These are phyloP conservation scores for Physcia stellaris DNA, from an alignment of 495 filamentous ascomycete genomes.

Conservation along the genomic window DNA sequence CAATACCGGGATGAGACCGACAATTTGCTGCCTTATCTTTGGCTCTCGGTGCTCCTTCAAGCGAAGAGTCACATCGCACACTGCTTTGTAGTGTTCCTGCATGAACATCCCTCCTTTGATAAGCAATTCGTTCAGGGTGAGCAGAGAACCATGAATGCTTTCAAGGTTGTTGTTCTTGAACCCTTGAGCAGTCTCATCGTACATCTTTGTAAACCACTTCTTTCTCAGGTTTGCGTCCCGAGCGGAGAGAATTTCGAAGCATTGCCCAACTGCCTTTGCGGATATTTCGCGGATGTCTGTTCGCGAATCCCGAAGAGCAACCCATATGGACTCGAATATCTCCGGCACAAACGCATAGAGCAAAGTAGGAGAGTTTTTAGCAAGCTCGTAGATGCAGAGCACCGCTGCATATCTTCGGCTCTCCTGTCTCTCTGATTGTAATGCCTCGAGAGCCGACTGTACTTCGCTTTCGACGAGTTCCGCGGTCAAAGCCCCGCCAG, in stretches of 20 bases:
- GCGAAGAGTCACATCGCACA: slow-evolving; percentile 79
- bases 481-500: slow-evolving; percentile 86
- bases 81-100: slow-evolving; percentile 74
- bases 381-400: slow-evolving; percentile 77
- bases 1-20: slow-evolving; percentile 80
- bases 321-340: slow-evolving; percentile 91
- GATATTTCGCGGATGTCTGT: slow-evolving; percentile 84
- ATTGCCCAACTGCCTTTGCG: slow-evolving; percentile 78
- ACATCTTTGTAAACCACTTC: slow-evolving; percentile 75
- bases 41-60: slow-evolving; percentile 84
- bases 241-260: slow-evolving; percentile 84
- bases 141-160: slow-evolving; percentile 76
- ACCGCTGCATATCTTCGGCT: slow-evolving; percentile 84
- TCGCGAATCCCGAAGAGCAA: slow-evolving; percentile 76
- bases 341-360: slow-evolving; percentile 84
- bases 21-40: slow-evolving; percentile 75
- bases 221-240: slow-evolving; percentile 75
- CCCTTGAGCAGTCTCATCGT: slow-evolving; percentile 65
- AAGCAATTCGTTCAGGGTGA: slow-evolving; percentile 82
- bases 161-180: slow-evolving; percentile 70
- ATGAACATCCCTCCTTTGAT: slow-evolving; percentile 97
- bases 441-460: slow-evolving; percentile 84
- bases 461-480: slow-evolving; percentile 96
- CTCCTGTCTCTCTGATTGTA: slow-evolving; percentile 90
- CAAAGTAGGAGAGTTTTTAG: slow-evolving; percentile 78